Base-by-base conservation (phyloP, 78 protist genomes). In the Dictyostelium discoideum region DNA sequence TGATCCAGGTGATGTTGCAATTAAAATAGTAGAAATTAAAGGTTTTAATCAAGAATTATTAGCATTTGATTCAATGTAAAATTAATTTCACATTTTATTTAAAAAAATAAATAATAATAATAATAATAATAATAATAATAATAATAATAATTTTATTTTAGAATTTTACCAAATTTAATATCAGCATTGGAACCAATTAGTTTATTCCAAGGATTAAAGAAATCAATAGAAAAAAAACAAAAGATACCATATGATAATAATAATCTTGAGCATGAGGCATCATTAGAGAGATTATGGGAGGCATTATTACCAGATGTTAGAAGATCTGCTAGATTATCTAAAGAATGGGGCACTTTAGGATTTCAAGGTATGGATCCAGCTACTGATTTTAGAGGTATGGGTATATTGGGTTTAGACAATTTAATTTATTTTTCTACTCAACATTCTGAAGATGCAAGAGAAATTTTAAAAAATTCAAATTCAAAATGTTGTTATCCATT, bases 351-450 rank as follows among this genome's bases (percentile, higher is more conserved):
- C 8, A 78, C 60, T 2, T 57, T 92, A n/a, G 96, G 96, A 16
- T 93, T 93, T 42, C 96, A 93, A 77, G 96, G 96, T 29, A 93
- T 78, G 48, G 96, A 93, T 48, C 96, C 96, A 24, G 67, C 96
- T 3, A 93, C 96, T 46, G 96, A 93, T 80, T 93, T 93, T 42
- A 48, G 96, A 26, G 93, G 96, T 2, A 93, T 93, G 96, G 96
- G 96, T 54, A 54, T 95, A 14, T 29, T 88, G 22, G 94, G 94
- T 40, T 65, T 95, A 29, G 92, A 95, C 13, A 78, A 95, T 81
- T 89, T 95, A 40, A 26, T 29, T 24, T 88, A 88, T 29, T 72
- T 95, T 5, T 78, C 97, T 9, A 63, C 84, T 6, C 5, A 42
- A 11, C 39, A 94, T 50, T 13, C 54, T 8, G 32, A 87, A 2